phyloP scores from a whole-genome alignment of 1,139 yeast genomes.

The Spathaspora sp. region DNA sequence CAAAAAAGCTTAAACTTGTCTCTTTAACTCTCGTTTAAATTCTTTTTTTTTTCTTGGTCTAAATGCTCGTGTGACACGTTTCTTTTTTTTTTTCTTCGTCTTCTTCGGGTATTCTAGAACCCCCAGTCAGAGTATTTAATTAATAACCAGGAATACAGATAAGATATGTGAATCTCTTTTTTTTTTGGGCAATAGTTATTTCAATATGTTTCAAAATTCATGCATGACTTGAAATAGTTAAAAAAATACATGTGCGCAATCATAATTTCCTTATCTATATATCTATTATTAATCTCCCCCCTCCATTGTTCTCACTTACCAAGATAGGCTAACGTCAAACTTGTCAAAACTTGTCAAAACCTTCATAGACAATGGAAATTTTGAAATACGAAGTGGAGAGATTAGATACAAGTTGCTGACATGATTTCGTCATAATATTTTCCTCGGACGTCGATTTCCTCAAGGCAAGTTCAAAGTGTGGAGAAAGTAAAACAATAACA shows the following conservation, averaged over 20 bases:
- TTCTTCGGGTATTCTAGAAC: not conserved
- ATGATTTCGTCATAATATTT: not conserved
- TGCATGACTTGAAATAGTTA: not conserved
- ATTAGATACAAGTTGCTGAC: not conserved
- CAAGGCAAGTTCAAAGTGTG: not conserved
- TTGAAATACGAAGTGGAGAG: not conserved
- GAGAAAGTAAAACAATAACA: not conserved
- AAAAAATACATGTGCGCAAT: not conserved
- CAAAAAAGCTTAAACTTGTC: not conserved
- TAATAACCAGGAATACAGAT: no score
- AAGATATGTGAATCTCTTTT: no score
- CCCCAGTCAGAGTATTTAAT: not conserved
- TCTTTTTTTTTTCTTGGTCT: not conserved
- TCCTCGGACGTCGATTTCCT: conserved; percentile 1
- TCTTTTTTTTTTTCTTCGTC: not conserved
- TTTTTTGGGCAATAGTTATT: no score
- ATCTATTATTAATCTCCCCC: not conserved
- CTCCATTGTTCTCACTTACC: not conserved
- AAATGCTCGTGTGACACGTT: not conserved
- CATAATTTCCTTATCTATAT: not conserved
- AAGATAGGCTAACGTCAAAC: not conserved
- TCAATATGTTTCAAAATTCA: no score
- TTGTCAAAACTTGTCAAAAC: no score
- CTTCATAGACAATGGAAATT: not conserved
- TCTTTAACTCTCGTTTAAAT: no score